A percentile compares a stretch with the other conserved stretches of the same genome.
These are phyloP conservation scores for Clarireedia paspali DNA, from an alignment of 2,329 filamentous ascomycete species.

Conservation along the genomic window DNA sequence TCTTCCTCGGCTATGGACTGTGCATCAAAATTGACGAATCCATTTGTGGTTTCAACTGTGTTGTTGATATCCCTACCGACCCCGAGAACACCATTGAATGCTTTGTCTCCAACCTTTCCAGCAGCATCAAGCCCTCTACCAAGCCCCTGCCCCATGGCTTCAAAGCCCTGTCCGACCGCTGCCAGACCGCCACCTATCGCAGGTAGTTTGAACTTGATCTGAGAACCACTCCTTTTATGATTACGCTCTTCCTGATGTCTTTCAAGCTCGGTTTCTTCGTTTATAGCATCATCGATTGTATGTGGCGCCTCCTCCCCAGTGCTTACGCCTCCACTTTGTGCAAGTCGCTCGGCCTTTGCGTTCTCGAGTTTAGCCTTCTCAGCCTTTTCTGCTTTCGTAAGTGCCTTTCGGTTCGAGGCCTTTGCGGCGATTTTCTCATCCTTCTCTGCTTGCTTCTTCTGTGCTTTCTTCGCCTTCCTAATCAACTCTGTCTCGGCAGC, in stretches of 20 bases:
- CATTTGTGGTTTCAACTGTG: constrained; percentile 46
- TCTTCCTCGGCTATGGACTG: constrained; percentile 19
- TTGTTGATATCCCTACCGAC: constrained; percentile 43
- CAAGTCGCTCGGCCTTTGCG: constrained; percentile 35
- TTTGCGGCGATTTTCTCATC: constrained; percentile 42
- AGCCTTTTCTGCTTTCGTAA: constrained; percentile 30
- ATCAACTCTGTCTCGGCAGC: constrained; percentile 79
- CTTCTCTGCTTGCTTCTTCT: constrained; percentile 52
- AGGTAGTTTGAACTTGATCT: constrained; percentile 18
- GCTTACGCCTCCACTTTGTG: constrained; percentile 42
- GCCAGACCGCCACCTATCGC: constrained; percentile 22
- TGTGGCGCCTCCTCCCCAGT: constrained; percentile 48
- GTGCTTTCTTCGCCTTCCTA: constrained; percentile 66
- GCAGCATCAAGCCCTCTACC: constrained; percentile 22
- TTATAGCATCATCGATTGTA: constrained; percentile 38
- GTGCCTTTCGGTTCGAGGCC: constrained; percentile 31
- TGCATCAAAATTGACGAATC: constrained; percentile 24
- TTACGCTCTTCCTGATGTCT: constrained; percentile 12
- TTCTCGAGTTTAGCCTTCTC: constrained; percentile 26
- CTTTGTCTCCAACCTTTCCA: constrained; percentile 34
- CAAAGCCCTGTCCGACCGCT: constrained; percentile 25
- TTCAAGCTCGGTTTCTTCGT: constrained; percentile 29
- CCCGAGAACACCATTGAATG: constrained; percentile 39
- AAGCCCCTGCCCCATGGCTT: constrained; percentile 23
- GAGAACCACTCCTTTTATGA: constrained; percentile 8